phyloP scores from a whole-genome alignment of 1,284 basidiomycete genomes.

The Exobasidium cylindrosporum region DNA sequence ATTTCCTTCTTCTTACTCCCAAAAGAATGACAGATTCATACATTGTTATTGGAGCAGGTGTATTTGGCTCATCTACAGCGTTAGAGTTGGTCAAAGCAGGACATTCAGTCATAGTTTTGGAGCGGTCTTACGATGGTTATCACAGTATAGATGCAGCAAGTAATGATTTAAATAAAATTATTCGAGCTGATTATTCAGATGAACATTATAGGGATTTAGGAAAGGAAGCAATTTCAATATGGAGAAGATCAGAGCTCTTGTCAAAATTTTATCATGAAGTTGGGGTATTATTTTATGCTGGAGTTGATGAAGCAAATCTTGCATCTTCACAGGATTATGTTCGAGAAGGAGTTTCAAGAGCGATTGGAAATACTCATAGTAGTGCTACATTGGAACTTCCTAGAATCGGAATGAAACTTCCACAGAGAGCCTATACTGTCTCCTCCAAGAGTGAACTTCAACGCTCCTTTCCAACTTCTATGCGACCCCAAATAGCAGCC shows the following conservation, averaged over 20 bases:
- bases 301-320: background rate
- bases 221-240: constrained; percentile 68
- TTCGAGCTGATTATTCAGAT: constrained; percentile 56
- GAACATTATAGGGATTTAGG: constrained; percentile 66
- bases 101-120: constrained; percentile 68
- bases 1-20: background rate
- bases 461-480: constrained; percentile 14
- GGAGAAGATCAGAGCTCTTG: constrained; percentile 61
- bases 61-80: constrained; percentile 80
- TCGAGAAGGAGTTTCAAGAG: constrained; percentile 23
- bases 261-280: constrained; percentile 40
- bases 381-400: constrained; percentile 15
- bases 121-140: constrained; percentile 36
- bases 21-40: background rate
- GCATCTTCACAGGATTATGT: constrained; percentile 17
- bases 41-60: constrained; percentile 77
- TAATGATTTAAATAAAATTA: constrained; percentile 79
- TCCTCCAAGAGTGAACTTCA: constrained; percentile 16
- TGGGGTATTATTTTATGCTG: constrained; percentile 40
- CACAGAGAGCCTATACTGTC: constrained; percentile 23
- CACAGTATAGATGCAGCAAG: constrained; percentile 72
- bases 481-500: constrained; percentile 20
- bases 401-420: background rate
- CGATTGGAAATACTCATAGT: constrained; percentile 11
- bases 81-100: constrained; percentile 70